phyloP scores from a whole-genome alignment of 495 filamentous ascomycete species.

The Neurospora africana region DNA sequence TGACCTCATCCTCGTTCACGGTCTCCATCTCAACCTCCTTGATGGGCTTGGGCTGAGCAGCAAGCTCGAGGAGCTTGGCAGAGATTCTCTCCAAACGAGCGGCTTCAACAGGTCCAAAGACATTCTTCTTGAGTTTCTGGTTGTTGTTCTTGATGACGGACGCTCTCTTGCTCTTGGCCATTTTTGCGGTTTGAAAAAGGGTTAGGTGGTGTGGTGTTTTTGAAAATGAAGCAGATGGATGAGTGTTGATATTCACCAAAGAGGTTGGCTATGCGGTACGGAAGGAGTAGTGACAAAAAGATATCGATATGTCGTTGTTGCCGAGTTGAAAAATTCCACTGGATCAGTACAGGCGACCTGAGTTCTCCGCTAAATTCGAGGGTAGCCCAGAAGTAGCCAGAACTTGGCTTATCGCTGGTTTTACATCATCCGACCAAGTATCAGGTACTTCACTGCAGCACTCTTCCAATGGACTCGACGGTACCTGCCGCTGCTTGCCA shows the following conservation, averaged over 20 bases:
- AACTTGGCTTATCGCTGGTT: neutral
- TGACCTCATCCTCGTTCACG: constrained; percentile 12
- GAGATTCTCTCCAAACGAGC: constrained; percentile 69
- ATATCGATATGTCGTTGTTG: neutral
- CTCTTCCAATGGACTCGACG: neutral
- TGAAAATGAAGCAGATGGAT: neutral
- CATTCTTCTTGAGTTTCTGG: constrained; percentile 56
- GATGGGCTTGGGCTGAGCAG: constrained; percentile 51
- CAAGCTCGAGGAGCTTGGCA: constrained; percentile 67
- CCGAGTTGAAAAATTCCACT: neutral
- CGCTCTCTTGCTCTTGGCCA: constrained; percentile 76
- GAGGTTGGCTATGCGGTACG: neutral
- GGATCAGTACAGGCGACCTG: neutral
- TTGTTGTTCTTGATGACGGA: constrained; percentile 70
- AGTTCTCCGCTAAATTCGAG: neutral
- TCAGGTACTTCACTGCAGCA: neutral
- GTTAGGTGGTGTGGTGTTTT: neutral
- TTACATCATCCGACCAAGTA: neutral
- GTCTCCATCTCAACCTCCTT: constrained; percentile 27
- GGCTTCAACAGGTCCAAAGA: constrained; percentile 69
- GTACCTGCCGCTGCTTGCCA: neutral
- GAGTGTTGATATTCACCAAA: neutral
- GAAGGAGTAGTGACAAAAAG: neutral
- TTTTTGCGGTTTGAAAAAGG: constrained; percentile 25
- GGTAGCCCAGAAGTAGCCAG: neutral